These are phyloP conservation scores for Neofusicoccum ribis DNA, from an alignment of 2,329 filamentous ascomycete genomes.

Conservation along the genomic window DNA sequence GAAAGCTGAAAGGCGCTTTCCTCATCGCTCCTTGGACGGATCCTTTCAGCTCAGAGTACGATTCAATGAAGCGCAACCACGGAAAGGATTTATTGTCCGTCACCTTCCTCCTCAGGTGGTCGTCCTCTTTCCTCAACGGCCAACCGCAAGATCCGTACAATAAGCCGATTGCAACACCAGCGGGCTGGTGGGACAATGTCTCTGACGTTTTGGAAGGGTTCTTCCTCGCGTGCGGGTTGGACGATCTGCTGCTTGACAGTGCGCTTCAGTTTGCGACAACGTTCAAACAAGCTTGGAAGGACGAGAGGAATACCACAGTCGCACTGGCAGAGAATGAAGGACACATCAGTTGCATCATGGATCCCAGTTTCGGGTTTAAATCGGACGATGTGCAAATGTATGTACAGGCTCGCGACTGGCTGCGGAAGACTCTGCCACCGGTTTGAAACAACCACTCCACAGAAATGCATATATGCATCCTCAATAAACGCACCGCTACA, in stretches of 20 bases:
- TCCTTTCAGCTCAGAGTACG: neutral
- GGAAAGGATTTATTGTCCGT: neutral
- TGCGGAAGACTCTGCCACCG: neutral
- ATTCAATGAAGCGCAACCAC: neutral
- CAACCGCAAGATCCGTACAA: neutral
- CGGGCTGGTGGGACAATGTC: neutral
- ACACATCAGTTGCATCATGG: neutral
- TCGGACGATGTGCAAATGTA: neutral
- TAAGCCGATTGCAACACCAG: neutral
- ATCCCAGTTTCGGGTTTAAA: neutral
- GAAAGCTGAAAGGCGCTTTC: neutral
- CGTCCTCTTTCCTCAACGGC: neutral
- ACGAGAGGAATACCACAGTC: neutral
- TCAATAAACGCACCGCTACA: too few relatives aligned
- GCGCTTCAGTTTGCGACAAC: too few relatives aligned
- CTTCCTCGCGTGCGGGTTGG: neutral
- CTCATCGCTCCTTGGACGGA: slow-evolving; percentile 11
- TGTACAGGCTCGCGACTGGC: neutral
- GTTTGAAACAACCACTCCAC: too few relatives aligned
- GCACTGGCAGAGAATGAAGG: neutral
- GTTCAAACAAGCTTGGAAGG: neutral
- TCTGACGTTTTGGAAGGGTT: neutral
- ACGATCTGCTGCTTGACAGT: slow-evolving; percentile 1
- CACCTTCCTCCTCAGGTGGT: neutral
- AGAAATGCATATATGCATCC: too few relatives aligned